Evolutionary conservation across 371 early-diverging fungal species (phyloP).

Genomic region (Mucor velutinosus): DNA sequence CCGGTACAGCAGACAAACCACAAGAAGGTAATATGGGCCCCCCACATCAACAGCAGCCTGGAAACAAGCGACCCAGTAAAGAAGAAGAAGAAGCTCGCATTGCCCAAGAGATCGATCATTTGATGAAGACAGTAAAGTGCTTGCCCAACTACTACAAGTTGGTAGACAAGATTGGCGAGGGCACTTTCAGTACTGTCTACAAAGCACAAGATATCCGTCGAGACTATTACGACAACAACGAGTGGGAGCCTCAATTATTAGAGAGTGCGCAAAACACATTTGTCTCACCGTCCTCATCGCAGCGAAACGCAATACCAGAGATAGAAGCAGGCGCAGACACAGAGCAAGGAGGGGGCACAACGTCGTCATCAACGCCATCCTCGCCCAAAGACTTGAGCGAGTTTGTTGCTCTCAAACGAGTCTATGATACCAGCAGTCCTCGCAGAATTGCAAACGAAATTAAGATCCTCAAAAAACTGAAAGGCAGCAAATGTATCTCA

Average conservation of each 20-base stretch:
- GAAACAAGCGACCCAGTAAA: not conserved
- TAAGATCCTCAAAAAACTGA: constrained; percentile 65
- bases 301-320: not conserved
- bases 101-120: constrained; percentile 43
- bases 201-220: constrained; percentile 84
- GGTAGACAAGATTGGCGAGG: constrained; percentile 35
- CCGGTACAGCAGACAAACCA: not conserved
- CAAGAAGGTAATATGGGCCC: not conserved
- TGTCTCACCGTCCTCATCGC: not conserved
- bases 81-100: constrained; percentile 15
- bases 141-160: constrained; percentile 64
- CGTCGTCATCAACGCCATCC: not conserved
- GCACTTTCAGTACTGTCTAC: constrained; percentile 91
- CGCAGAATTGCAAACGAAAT: constrained; percentile 91
- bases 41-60: not conserved
- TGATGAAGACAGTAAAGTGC: constrained; percentile 53
- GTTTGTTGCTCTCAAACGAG: constrained; percentile 90
- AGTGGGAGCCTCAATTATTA: constrained; percentile 11
- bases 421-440: constrained; percentile 89
- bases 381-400: constrained; percentile 25
- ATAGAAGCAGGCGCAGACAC: not conserved
- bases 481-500: constrained; percentile 59
- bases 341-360: constrained; percentile 3
- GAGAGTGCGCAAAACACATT: not conserved
- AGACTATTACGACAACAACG: constrained; percentile 66